These are phyloP conservation scores for Funneliformis mosseae DNA, from an alignment of 192 early-diverging fungal genomes.

Conservation along the genomic window DNA sequence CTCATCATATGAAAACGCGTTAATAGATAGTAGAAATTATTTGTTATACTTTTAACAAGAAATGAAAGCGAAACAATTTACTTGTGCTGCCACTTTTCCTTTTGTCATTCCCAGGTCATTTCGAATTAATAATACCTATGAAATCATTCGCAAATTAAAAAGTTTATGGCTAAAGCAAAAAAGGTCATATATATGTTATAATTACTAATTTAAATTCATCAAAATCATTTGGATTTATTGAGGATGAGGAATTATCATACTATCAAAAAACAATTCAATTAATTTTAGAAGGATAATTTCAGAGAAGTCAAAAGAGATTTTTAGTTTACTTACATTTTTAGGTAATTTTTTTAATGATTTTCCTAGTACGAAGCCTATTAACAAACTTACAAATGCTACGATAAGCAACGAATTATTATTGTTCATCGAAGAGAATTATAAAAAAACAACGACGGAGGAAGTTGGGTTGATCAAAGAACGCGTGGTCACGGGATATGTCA, in stretches of 20 bases:
- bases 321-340: not conserved
- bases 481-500: too few relatives aligned
- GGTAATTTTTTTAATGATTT: not conserved
- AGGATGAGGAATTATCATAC: not conserved
- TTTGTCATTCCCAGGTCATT: constrained; percentile 93
- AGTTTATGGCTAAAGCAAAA: not conserved
- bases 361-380: not conserved
- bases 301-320: not conserved
- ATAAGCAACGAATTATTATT: not conserved
- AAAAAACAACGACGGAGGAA: too few relatives aligned
- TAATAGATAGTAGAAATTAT: not conserved
- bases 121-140: constrained; percentile 76
- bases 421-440: too few relatives aligned
- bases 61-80: constrained; percentile 1
- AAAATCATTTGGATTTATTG: constrained; percentile 2
- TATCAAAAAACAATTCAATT: not conserved
- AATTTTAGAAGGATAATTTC: not conserved
- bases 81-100: constrained; percentile 92
- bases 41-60: not conserved
- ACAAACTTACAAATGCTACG: not conserved
- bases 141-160: not conserved
- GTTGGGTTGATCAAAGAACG: too few relatives aligned
- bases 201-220: constrained; percentile 19
- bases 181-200: not conserved
- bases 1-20: not conserved